Evolutionary conservation across 2,329 filamentous ascomycete species (phyloP).

Genomic region (Camillea tinctor): DNA sequence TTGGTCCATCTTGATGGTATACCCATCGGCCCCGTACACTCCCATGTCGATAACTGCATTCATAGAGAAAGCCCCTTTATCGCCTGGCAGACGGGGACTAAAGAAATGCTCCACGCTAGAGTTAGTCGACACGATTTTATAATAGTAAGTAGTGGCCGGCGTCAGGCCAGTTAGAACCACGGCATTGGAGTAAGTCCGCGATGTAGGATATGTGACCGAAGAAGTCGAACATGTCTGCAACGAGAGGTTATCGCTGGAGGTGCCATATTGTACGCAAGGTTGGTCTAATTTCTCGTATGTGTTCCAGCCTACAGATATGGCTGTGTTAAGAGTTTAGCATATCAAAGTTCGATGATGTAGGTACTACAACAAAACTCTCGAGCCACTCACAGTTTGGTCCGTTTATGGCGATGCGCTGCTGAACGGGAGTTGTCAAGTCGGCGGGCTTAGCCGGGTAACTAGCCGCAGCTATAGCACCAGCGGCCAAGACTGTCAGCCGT

Average conservation of each 20-base stretch:
- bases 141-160: slow-evolving; percentile 58
- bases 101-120: slow-evolving; percentile 53
- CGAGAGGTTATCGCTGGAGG: slow-evolving; percentile 38
- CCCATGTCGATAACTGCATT: slow-evolving; percentile 55
- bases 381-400: slow-evolving; percentile 44
- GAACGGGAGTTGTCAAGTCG: slow-evolving; percentile 52
- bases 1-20: slow-evolving; percentile 43
- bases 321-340: slow-evolving; percentile 29
- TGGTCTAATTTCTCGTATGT: slow-evolving; percentile 47
- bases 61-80: slow-evolving; percentile 52
- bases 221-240: slow-evolving; percentile 42
- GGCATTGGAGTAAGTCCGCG: slow-evolving; percentile 52
- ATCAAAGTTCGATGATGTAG: neutral
- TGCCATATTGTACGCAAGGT: slow-evolving; percentile 53
- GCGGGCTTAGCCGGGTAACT: slow-evolving; percentile 45
- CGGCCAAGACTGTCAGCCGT: slow-evolving; percentile 28
- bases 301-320: slow-evolving; percentile 56
- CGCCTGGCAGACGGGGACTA: slow-evolving; percentile 52
- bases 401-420: slow-evolving; percentile 52
- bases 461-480: slow-evolving; percentile 26
- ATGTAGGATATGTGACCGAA: slow-evolving; percentile 51
- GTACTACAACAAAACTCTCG: slow-evolving; percentile 2
- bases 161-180: slow-evolving; percentile 46
- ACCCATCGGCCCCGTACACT: slow-evolving; percentile 53
- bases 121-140: slow-evolving; percentile 57